Evolutionary conservation across 2,329 filamentous ascomycete genomes (phyloP), one percentile per base, ranked within the genome.

Genomic region (Cladosporium sp.): DNA sequence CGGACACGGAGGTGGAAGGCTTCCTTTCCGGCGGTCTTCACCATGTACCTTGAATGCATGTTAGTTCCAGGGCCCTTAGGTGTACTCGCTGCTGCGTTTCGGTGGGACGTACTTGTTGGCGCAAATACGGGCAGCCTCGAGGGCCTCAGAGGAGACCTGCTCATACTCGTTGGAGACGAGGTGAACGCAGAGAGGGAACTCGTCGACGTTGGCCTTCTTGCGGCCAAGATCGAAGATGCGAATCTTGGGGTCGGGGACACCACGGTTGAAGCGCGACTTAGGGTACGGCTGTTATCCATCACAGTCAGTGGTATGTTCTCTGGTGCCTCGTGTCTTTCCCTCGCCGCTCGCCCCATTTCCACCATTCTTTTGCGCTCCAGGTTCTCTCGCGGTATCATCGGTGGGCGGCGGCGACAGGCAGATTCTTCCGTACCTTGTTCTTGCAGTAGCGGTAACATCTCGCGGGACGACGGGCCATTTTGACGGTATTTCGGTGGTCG

Each of bases 121-220:
- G 86, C 93, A 97, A 78, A 99, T 99, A 88, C 94, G 94, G 80
- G 94, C 94, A 78, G 94, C 94, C 83, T 99, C 94, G 74, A 99
- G 91, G 77, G 94, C 94, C 85, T 99, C 94, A 73, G 94, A 97
- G 78, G 91, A 96, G 84, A 99, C 84, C 87, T 99, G 94, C 84
- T 99, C 94, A 84, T 96, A 97, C 85, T 99, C 94, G 87, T 99
- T 97, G 84, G 93, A 97, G 76, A 97, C 93, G 77, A 99, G 85
- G 87, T 99, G 94, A 75, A 97, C 88, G 85, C 94, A 96, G 75
- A 93, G 90, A 76, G 94, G 94, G 88, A 99, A 99, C 80, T 99
- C 94, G 80, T 99, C 94, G 80, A 97, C 94, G 80, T 88, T 91
- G 74, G 94, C 94, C 80, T 90, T 89, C 91, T 99, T 99, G 81